phyloP scores from a whole-genome alignment of 495 filamentous ascomycete genomes.

The Amniculicola lignicola region DNA sequence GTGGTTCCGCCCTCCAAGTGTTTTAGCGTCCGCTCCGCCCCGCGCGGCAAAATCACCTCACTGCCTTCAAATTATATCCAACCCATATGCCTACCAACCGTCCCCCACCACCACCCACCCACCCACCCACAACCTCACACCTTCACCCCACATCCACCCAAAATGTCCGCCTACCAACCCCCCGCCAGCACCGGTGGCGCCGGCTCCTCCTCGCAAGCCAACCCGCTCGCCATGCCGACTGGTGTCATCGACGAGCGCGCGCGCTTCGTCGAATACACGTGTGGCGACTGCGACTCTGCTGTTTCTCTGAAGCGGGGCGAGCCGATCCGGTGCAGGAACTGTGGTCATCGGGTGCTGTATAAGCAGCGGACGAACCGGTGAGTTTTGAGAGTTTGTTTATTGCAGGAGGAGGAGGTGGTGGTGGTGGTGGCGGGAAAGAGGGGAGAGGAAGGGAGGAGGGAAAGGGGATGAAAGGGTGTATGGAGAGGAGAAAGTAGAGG shows the following conservation, averaged over 20 bases:
- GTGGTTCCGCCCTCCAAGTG: too few relatives aligned
- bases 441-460: constrained; percentile 2
- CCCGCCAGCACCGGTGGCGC: too few relatives aligned
- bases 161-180: constrained; percentile 7
- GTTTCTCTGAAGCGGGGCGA: constrained; percentile 80
- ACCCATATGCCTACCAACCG: not conserved
- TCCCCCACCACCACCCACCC: not conserved
- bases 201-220: not conserved
- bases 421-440: not conserved
- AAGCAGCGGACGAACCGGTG: constrained; percentile 98
- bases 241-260: not conserved
- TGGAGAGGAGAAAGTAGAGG: not conserved
- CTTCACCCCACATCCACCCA: not conserved
- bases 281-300: constrained; percentile 85
- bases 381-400: constrained; percentile 36
- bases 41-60: constrained; percentile 13
- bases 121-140: not conserved
- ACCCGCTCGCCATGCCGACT: not conserved
- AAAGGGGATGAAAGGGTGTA: not conserved
- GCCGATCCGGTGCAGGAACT: constrained; percentile 91
- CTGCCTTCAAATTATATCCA: constrained; percentile 14
- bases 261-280: constrained; percentile 71
- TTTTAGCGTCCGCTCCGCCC: too few relatives aligned
- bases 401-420: not conserved
- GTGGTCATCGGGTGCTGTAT: constrained; percentile 92